Base-by-base conservation (phyloP, 176 grass and related monocot species). In the Elymus sibiricus region DNA sequence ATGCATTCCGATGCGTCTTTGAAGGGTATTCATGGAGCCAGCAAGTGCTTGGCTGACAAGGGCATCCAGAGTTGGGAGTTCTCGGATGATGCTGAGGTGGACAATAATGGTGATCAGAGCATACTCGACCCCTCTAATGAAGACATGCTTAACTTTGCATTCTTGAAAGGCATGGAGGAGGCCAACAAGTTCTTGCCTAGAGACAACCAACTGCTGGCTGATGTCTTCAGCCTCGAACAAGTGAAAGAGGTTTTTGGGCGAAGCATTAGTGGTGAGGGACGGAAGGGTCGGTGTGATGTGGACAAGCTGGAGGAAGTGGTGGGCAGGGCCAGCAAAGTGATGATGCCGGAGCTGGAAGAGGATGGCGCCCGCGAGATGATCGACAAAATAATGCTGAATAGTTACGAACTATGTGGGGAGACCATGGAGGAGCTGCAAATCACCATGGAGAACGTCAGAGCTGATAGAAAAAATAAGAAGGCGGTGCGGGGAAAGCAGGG, bases 101-200 rank as follows among this genome's bases (percentile, higher is more conserved):
- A 53, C 16, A 53, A 11, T 21, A 79, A 62, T 40, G 75, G 44
- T 68, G 79, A 87, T 82, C 44, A 4, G 38, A 58, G 34, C 31
- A 69, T 29, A 47, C 14, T 40, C 74, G 74, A 47, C 24, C 15
- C 43, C 25, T 75, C 72, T 25, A 51, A 51, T 12, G 43, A 51
- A 53, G 44, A 31, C 73, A 76, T 53, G 44, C 27, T 76, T 53
- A 76, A 76, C 73, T 53, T 53, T 46, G 39, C 64, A 15, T 84
- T 88, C 58, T 53, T 58, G 40, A 90, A 84, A 74, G 90, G 85
- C 65, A 19, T 44, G 79, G 76, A 91, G 82, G 88, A 92, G 79
- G 90, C 88, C 5, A 85, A 46, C 47, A 87, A 78, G 72, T 93
- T 95, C 37, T 79, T 95, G 78, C 93, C 90, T 14, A 85, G 79